phyloP scores from a whole-genome alignment of 192 early-diverging fungal genomes.

The Gaertneriomyces sp. region DNA sequence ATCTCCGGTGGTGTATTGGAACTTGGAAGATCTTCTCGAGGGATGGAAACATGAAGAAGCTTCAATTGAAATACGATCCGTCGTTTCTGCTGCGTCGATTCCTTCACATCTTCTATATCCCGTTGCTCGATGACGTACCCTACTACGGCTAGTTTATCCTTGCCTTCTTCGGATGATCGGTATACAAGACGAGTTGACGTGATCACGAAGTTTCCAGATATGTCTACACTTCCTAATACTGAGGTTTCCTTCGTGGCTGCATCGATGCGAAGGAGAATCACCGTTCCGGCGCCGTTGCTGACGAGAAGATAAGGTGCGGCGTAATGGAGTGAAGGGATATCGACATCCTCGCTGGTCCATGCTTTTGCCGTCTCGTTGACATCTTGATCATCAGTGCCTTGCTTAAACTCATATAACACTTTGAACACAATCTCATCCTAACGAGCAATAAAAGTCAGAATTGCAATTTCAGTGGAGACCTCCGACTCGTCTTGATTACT shows the following conservation, averaged over 20 bases:
- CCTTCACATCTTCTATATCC: conserved; percentile 5
- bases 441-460: background rate
- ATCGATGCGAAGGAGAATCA: background rate
- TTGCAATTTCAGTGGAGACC: background rate
- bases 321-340: conserved; percentile 21
- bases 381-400: background rate
- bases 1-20: background rate
- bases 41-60: background rate
- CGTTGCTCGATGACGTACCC: conserved; percentile 16
- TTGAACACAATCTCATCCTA: background rate
- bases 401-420: background rate
- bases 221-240: background rate
- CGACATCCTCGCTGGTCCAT: background rate
- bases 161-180: background rate
- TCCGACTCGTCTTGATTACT: background rate
- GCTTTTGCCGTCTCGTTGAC: background rate
- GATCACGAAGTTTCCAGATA: background rate
- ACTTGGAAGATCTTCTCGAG: background rate
- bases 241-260: background rate
- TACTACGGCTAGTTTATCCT: background rate
- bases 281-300: conserved; percentile 17
- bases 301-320: conserved; percentile 5
- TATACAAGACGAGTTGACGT: background rate
- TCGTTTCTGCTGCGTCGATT: background rate
- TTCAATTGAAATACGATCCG: background rate